Conservation (phyloP, 192 early-diverging fungal genomes). For the Geranomyces variabilis region DNA sequence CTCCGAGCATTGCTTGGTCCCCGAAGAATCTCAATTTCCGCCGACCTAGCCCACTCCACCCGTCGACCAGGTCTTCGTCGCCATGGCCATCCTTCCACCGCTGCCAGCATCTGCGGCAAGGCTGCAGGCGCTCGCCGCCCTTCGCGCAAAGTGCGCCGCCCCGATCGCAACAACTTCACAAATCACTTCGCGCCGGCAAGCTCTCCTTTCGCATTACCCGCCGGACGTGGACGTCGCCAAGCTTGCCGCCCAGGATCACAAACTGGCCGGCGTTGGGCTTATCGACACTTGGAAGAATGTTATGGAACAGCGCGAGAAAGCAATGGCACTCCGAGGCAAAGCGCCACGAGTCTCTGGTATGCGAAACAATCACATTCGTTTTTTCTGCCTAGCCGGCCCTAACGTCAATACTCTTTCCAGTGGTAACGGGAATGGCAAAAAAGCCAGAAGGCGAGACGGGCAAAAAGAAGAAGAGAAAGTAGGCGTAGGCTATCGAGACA, state of each 20-base stretch:
- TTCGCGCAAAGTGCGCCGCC: not conserved
- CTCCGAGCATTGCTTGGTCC: no score
- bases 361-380: no score
- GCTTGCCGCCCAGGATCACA: constrained; percentile 26
- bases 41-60: no score
- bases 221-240: constrained; percentile 16
- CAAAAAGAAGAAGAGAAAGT: constrained; percentile 23
- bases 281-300: constrained; percentile 21
- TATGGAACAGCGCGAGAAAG: constrained; percentile 16
- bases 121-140: constrained; percentile 1
- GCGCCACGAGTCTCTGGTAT: constrained; percentile 24
- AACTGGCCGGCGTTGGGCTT: not conserved
- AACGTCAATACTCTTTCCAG: not conserved
- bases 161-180: not conserved
- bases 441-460: constrained; percentile 3
- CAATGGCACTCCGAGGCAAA: constrained; percentile 19
- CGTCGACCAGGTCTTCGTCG: no score
- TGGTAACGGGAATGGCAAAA: constrained; percentile 19
- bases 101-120: constrained; percentile 5
- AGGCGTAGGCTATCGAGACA: not conserved
- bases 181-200: constrained; percentile 6
- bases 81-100: not conserved
- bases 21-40: no score
- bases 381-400: not conserved
- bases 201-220: constrained; percentile 26